Percentiles rank a stretch among this genome's conserved stretches.
These are phyloP conservation scores for Chaetomiaceae sp. DNA, from an alignment of 2,329 filamentous ascomycete genomes.

Conservation along the genomic window DNA sequence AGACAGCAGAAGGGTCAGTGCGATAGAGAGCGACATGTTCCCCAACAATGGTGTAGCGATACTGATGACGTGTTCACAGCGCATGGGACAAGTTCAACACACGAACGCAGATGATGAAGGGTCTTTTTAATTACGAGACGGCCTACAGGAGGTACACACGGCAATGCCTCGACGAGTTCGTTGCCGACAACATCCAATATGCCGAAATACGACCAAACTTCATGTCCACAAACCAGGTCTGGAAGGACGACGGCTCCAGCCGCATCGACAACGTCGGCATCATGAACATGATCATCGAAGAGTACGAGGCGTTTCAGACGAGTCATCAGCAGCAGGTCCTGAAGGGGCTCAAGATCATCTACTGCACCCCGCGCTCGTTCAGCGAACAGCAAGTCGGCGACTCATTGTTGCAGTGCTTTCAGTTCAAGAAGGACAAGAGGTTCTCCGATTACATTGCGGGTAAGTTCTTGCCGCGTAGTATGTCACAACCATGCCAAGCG, in stretches of 20 bases:
- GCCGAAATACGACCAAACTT: conserved; percentile 67
- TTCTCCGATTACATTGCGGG: conserved; percentile 59
- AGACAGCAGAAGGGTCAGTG: conserved; percentile 49
- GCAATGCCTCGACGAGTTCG: conserved; percentile 54
- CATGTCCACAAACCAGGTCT: conserved; percentile 57
- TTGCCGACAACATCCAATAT: conserved; percentile 61
- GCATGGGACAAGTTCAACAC: conserved; percentile 59
- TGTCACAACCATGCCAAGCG: too few relatives aligned
- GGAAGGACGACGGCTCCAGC: conserved; percentile 46
- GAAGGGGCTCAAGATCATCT: conserved; percentile 63
- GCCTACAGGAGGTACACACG: conserved; percentile 57
- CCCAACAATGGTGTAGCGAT: too few relatives aligned
- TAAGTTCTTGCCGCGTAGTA: conserved; percentile 31
- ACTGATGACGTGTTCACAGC: conserved; percentile 10
- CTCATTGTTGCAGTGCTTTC: conserved; percentile 55
- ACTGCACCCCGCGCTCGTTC: conserved; percentile 62
- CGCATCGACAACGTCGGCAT: conserved; percentile 52
- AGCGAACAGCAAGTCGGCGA: conserved; percentile 38
- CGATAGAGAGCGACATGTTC: neutral
- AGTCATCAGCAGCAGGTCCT: conserved; percentile 39
- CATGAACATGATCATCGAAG: conserved; percentile 53
- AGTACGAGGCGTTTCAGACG: conserved; percentile 43
- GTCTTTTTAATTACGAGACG: conserved; percentile 60
- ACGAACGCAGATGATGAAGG: conserved; percentile 66
- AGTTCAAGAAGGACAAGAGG: conserved; percentile 44